Evolutionary conservation across 495 filamentous ascomycete species (phyloP).

Genomic region (Penicillium coffeae): DNA sequence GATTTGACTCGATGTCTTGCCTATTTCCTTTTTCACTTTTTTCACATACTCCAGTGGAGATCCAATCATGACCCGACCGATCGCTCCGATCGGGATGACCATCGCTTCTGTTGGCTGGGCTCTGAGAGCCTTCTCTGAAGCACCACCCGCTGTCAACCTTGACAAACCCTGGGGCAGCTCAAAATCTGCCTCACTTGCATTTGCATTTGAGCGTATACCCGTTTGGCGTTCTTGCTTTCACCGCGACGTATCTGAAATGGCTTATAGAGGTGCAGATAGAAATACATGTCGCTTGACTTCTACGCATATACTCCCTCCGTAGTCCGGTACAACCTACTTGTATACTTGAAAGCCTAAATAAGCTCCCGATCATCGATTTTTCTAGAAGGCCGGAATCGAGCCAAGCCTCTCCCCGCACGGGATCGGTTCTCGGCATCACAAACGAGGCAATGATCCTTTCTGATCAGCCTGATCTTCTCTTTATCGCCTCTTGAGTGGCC

Average conservation of each 20-base stretch:
- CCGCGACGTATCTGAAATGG: neutral
- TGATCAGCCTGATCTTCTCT: slow-evolving; percentile 5
- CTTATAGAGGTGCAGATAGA: neutral
- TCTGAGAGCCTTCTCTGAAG: too few relatives aligned
- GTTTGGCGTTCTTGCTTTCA: slow-evolving; percentile 14
- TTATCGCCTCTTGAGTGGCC: slow-evolving; percentile 6
- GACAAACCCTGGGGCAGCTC: too few relatives aligned
- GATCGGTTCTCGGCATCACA: slow-evolving; percentile 11
- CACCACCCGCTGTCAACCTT: too few relatives aligned
- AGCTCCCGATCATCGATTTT: too few relatives aligned
- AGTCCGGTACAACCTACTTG: too few relatives aligned
- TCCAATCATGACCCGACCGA: neutral
- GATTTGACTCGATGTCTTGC: neutral
- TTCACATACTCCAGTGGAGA: neutral
- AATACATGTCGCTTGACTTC: neutral
- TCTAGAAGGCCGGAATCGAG: slow-evolving; percentile 2
- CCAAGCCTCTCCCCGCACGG: slow-evolving; percentile 21
- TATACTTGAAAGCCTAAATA: too few relatives aligned
- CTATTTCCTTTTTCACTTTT: neutral
- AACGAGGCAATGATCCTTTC: slow-evolving; percentile 16
- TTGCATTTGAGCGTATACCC: slow-evolving; percentile 39
- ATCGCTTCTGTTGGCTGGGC: neutral
- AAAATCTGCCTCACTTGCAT: slow-evolving; percentile 5
- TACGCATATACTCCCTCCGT: neutral
- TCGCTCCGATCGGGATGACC: neutral